Base-by-base conservation (phyloP, 768 basidiomycete genomes). In the Cystobasidium onofrii region DNA sequence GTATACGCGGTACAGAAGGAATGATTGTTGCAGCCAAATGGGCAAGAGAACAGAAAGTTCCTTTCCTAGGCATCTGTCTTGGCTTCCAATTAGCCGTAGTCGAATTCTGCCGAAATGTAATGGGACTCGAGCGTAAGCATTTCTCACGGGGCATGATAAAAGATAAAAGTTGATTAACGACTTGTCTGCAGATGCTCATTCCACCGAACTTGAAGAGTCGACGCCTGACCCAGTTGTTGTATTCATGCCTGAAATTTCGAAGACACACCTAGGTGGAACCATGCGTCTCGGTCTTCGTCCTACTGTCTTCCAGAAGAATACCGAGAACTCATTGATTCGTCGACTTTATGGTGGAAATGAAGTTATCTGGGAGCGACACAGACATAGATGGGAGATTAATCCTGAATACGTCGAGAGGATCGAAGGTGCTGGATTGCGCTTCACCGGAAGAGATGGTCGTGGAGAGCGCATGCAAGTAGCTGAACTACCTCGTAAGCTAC, bases 221-320 rank as follows among this genome's bases (percentile, higher is more conserved):
- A 80, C 80, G 12, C 66, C 74, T 17, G 46, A 79, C 39, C 90
- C 89, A 1, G 85, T 93, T 71, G 84, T 97, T 81, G 85, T 98
- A 77, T 98, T 94, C 86, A 99, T 99, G 96, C 96, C 96, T 20
- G 96, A 99, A 81, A 91, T 99, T 77, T 96, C 92, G 13, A 90
- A 89, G 80, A 97, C 94, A 15, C 93, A 98, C 76, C 92, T 98
- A 87, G 96, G 96, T 64, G 96, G 96, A 25, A 99, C 95, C n/a
- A 99, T 99, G 96, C 89, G 96, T 15, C 86, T 97, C n/a, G 96
- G 96, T 27, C 85, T 98, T 50, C 88, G 95, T n/a, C 92, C 95
- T 1, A 99, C 95, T 1, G 86, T 97, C 60, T 97, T 98, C 81
- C 86, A 89, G 72, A 81, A 84, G 10, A 85, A 83, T 15, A 88